Base-by-base conservation (phyloP, 371 early-diverging fungal species). In the Zopfochytrium polystomum region DNA sequence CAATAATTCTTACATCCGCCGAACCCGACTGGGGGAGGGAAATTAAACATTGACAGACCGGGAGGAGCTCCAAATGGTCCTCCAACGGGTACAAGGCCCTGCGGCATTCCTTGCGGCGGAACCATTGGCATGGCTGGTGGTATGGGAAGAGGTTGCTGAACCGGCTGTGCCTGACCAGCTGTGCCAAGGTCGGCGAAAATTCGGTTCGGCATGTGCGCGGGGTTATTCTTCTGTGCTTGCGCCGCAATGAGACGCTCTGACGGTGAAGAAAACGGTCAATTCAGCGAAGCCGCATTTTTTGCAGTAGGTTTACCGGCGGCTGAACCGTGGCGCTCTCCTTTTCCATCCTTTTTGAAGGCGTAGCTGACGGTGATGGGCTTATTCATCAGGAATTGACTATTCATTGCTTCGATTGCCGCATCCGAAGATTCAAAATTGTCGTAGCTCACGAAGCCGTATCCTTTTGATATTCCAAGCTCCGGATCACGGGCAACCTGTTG, bases 341-440 rank as follows among this genome's bases (percentile, higher is more conserved):
- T 91, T 30, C 95, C 95, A 65, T 98, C 98, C 78, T 98, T 97
- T 76, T 97, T 98, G 70, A 92, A 90, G 0, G 98, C 96, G 75
- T 94, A 98, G 13, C 83, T 79, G 11, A 96, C 96, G 22, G 84
- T 82, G 62, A 98, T 87, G 32, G 90, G 87, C 65, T 93, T 93
- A 72, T 93, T 93, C 76, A 86, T 88, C 72, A 98, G 72, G 74
- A 87, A 96, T 74, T 98, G 97, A 7, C 94, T 92, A 67, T 98
- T 90, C 98, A 98, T 95, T 3, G 95, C 90, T 68, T 92, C 92
- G 55, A 98, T 89, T 0, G 99, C 99, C 3, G 89, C 86, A 81
- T 98, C 99, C 0, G 97, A 84, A 15, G 94, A 85, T 62, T 98
- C 97, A 73, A 97, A 98, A 63, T 86, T 89, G 67, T 93, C 91